Evolutionary conservation across 176 grass and related monocot genomes (phyloP).

Genomic region (Avena insularis): DNA sequence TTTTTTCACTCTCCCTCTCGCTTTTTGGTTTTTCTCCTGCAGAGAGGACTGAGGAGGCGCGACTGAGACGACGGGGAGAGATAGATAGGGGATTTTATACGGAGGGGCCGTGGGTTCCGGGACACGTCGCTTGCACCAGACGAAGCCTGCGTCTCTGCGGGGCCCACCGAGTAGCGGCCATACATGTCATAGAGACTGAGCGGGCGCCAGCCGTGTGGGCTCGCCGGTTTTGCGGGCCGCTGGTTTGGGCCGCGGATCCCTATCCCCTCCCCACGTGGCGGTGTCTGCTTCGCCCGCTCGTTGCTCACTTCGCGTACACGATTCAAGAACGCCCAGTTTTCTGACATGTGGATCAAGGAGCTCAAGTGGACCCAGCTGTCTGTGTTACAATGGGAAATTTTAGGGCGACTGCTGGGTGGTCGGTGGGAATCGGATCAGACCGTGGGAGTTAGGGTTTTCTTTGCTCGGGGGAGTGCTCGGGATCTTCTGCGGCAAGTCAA

Average conservation of each 20-base stretch:
- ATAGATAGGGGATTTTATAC: slow-evolving; percentile 54
- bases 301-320: neutral
- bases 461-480: neutral
- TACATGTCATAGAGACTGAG: neutral
- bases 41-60: neutral
- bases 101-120: slow-evolving; percentile 35
- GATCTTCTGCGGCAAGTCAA: slow-evolving; percentile 27
- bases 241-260: slow-evolving; percentile 52
- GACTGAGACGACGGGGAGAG: slow-evolving; percentile 6
- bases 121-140: slow-evolving; percentile 31
- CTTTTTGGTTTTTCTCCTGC: slow-evolving; percentile 39
- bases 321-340: rapidly evolving
- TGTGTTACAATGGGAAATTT: rapidly evolving
- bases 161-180: neutral
- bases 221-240: neutral
- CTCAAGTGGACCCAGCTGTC: rapidly evolving
- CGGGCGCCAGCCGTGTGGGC: neutral
- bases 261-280: slow-evolving; percentile 56
- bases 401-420: neutral
- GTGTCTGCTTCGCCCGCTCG: neutral
- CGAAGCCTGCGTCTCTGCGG: neutral
- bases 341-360: neutral
- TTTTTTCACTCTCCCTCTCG: slow-evolving; percentile 2
- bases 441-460: slow-evolving; percentile 61
- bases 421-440: neutral